Conservation (phyloP, 805 yeast genomes). For the Cyberlindnera japonica region DNA sequence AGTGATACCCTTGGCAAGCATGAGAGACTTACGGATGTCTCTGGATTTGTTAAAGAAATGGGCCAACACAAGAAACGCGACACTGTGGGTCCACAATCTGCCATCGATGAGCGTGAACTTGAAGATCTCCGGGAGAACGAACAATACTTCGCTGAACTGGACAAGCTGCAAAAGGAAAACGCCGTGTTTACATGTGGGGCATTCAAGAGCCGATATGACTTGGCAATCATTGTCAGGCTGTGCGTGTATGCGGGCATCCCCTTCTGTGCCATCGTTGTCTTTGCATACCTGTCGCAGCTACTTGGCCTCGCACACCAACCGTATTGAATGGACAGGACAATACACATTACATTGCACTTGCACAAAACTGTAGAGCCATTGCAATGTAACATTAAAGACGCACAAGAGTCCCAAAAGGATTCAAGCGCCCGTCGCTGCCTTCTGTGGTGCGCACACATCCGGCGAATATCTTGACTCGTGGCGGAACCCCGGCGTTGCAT, state of each 20-base stretch:
- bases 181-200: conserved; percentile 39
- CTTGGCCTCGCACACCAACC: conserved; percentile 15
- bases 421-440: too few relatives aligned
- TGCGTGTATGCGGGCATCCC: conserved; percentile 83
- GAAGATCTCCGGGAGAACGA: conserved; percentile 19
- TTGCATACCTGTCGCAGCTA: conserved; percentile 24
- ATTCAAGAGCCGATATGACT: conserved; percentile 60
- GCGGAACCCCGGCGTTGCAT: too few relatives aligned
- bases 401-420: too few relatives aligned
- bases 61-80: conserved; percentile 16
- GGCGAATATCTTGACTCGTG: too few relatives aligned
- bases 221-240: conserved; percentile 72
- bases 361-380: too few relatives aligned
- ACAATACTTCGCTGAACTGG: conserved; percentile 22
- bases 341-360: too few relatives aligned
- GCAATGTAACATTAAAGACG: too few relatives aligned
- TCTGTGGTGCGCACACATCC: too few relatives aligned
- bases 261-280: conserved; percentile 40
- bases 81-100: conserved; percentile 25
- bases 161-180: conserved; percentile 21
- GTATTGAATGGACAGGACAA: too few relatives aligned
- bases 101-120: conserved; percentile 24
- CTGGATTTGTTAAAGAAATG: conserved; percentile 16
- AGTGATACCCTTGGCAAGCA: conserved; percentile 22
- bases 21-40: conserved; percentile 25